Base-by-base conservation (phyloP, 257 asterid species). In the Leptodermis oblonga region DNA sequence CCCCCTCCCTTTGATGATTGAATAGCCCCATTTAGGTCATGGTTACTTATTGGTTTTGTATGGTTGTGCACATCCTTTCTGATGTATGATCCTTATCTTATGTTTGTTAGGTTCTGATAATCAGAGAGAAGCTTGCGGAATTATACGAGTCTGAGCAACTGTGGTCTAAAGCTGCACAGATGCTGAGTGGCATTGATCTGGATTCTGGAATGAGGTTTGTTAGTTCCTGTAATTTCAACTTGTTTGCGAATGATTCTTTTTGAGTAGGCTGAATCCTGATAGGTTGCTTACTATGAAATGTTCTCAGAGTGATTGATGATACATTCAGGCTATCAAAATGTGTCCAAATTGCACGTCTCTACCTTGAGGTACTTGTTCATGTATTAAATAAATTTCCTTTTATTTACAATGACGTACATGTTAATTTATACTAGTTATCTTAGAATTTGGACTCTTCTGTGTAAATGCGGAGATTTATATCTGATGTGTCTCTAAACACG, bases 101-200 rank as follows among this genome's bases (percentile, higher is more conserved):
- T 75, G 71, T 52, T 31, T 70, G 68, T 25, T 84, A 94, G 99
- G 97, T 92, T 71, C 78, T 94, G 81, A 83, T 89, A 72, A 92
- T 94, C 62, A 84, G 99, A 73, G 99, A 92, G 80, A 94, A 92
- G 73, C 95, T 94, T 62, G 99, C 99, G 5, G 96, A 83, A 68
- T 67, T 94, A 65, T 94, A 89, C 68, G 99, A 94, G 82, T 91
- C 96, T 13, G 98, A 94, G 74, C 94, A 92, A 62, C 84, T 85
- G 65, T 94, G 99, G 98, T 91, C 98, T 56, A 89, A 83, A 82
- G 96, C 98, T 69, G 99, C 99, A 28, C 96, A 94, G 81, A 94
- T 94, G 96, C 97, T 94, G 48, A 94, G 99, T 22, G 98, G 99
- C 85, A 94, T 94, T 69, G 99, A 94, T 87, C 83, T 94, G 65